Conservation (phyloP, 495 filamentous ascomycete genomes). For the Annulohypoxylon maeteangense region DNA sequence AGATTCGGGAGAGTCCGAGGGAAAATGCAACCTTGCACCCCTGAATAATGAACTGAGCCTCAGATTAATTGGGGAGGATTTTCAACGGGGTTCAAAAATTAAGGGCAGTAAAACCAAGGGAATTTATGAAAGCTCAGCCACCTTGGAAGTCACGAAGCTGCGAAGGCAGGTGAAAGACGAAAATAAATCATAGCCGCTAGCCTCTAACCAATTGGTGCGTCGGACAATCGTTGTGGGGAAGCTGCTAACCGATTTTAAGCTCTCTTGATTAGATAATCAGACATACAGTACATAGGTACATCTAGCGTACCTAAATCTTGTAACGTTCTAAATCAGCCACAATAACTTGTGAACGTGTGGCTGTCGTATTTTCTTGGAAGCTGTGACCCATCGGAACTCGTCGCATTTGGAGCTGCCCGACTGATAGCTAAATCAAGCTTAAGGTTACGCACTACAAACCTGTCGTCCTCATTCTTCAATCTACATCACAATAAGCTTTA, state of each 20-base stretch:
- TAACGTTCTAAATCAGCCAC: neutral
- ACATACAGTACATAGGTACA: neutral
- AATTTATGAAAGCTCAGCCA: neutral
- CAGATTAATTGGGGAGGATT: conserved; percentile 31
- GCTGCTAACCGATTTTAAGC: neutral
- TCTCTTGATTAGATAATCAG: neutral
- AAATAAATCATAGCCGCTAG: neutral
- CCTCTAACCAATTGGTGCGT: neutral
- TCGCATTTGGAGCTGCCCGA: conserved; percentile 21
- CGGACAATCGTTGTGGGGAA: neutral
- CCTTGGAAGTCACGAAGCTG: neutral
- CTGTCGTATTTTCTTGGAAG: conserved; percentile 7
- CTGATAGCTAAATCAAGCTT: conserved; percentile 3
- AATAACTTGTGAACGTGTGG: conserved; percentile 10
- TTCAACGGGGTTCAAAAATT: conserved; percentile 17
- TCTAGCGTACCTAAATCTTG: neutral
- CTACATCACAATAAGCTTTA: neutral
- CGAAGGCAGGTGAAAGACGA: too few species aligned
- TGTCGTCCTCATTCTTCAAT: neutral
- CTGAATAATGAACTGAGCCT: conserved; percentile 8
- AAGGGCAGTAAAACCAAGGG: conserved; percentile 18
- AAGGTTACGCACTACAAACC: neutral
- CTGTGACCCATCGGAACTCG: neutral
- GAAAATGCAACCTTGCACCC: neutral
- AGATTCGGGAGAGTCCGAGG: neutral